Conservation (phyloP, 805 yeast species). For the Candida mattraensis region DNA sequence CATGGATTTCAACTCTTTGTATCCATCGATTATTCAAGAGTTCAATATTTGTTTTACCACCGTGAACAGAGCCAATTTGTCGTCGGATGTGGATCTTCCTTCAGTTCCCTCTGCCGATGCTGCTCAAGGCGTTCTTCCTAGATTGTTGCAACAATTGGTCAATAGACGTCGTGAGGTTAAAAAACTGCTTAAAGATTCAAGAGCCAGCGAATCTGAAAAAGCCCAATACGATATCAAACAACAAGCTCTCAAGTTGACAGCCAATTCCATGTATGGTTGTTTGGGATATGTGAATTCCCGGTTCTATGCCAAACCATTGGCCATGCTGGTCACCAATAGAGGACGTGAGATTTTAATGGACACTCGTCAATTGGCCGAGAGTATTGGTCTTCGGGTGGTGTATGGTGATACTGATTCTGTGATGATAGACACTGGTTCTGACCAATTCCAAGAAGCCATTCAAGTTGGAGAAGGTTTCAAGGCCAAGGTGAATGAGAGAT, state of each 20-base stretch:
- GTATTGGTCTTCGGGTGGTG: slow-evolving; percentile 77
- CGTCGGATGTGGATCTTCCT: slow-evolving; percentile 62
- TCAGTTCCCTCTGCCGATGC: slow-evolving; percentile 58
- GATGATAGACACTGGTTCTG: slow-evolving; percentile 90
- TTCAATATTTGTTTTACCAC: slow-evolving; percentile 97
- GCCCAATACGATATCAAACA: slow-evolving; percentile 94
- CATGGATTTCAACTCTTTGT: slow-evolving; percentile 97
- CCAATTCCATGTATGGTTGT: slow-evolving; percentile 99
- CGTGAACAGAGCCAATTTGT: slow-evolving; percentile 59
- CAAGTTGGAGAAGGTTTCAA: slow-evolving; percentile 86
- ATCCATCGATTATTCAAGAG: slow-evolving; percentile 96
- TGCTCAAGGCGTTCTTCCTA: slow-evolving; percentile 81
- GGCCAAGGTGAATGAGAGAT: slow-evolving; percentile 81
- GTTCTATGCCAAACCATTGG: slow-evolving; percentile 93
- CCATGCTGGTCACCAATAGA: slow-evolving; percentile 90
- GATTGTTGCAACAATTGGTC: slow-evolving; percentile 78
- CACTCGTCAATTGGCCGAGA: slow-evolving; percentile 90
- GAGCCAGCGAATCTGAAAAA: slow-evolving; percentile 58
- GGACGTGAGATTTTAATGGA: slow-evolving; percentile 95
- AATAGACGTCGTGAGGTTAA: slow-evolving; percentile 92
- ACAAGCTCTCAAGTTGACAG: slow-evolving; percentile 93
- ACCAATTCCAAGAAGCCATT: slow-evolving; percentile 67
- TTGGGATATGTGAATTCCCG: slow-evolving; percentile 89
- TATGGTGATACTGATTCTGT: slow-evolving; percentile 99
- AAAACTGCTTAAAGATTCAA: slow-evolving; percentile 73